These are phyloP conservation scores for Fusarium circinatum DNA, from an alignment of 2,329 filamentous ascomycete species.

Conservation along the genomic window DNA sequence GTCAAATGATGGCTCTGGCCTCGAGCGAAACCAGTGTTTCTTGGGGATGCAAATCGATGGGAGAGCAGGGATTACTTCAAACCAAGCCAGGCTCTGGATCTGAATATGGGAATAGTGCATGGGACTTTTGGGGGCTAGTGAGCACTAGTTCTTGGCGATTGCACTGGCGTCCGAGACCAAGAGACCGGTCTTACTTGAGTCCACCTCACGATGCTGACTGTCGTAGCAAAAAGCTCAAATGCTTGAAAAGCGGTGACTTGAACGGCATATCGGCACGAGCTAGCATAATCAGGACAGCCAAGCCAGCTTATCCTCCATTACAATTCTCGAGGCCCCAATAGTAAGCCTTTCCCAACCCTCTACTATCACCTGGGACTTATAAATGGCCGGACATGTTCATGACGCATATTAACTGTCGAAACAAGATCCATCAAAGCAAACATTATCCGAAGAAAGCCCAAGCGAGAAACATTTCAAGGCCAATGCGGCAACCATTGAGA, in stretches of 20 bases:
- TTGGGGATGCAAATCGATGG: fast-evolving
- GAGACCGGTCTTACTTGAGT: neutral
- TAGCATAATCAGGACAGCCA: fast-evolving
- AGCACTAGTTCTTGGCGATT: neutral
- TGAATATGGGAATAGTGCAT: fast-evolving
- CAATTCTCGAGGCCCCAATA: neutral
- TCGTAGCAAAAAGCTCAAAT: fast-evolving
- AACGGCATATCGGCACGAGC: neutral
- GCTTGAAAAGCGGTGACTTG: neutral
- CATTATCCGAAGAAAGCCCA: fast-evolving
- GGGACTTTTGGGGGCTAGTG: fast-evolving
- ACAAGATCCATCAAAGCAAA: fast-evolving
- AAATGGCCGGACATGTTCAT: fast-evolving
- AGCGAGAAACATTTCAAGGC: neutral
- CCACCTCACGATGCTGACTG: neutral
- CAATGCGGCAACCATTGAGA: neutral
- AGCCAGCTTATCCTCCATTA: too few species aligned
- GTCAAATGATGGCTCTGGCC: fast-evolving
- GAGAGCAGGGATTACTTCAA: fast-evolving
- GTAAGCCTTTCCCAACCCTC: too few species aligned
- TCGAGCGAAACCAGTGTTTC: fast-evolving
- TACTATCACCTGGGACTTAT: fast-evolving
- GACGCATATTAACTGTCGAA: fast-evolving
- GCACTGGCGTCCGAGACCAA: neutral
- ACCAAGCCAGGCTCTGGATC: fast-evolving